Evolutionary conservation across 352 stramenopile genomes (phyloP), one percentile per base, ranked within the genome.

Genomic region (Globisporangium nagaii): DNA sequence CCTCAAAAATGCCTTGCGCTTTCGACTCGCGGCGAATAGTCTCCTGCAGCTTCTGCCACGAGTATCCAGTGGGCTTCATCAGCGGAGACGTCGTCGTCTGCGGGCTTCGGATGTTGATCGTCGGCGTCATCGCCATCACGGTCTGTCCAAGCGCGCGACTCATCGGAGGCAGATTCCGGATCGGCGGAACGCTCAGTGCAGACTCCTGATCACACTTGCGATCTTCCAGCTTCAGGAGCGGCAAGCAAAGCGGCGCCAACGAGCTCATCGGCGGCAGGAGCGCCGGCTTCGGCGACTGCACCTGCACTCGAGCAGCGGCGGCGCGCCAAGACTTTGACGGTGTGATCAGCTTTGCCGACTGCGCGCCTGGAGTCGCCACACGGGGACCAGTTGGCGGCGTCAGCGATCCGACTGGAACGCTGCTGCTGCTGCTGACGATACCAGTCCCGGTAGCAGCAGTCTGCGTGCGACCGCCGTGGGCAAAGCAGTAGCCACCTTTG

Each of bases 401-500:
- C 32, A 36, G 24, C 15, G 50, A 31, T 11, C 36, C 25, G 13
- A 34, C 8, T 22, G 31, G 41, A 31, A 41, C 30, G 7, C n/a
- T 12, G 4, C 7, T 58, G 28, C 43, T 62, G 60, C 40, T 73
- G 46, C 17, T 40, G 31, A 25, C 7, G 11, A 4, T 43, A 5
- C 17, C 20, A 13, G 22, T 39, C 1, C 36, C 22, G 6, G 4
- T 13, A 22, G 25, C 17, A 36, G 45, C 10, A 17, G 36, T 2
- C 10, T 52, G 48, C 8, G 56, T 48, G 10, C 73, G 66, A 1
- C 82, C 82, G 20, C 84, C 84, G 36, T 94, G 84, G 13, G 82
- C 82, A 66, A 94, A 92, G 68, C 84, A 94, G 52, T 68, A 89
- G 4, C 84, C 84, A 25, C 82, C 84, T 44, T 88, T 89, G 31